Percentiles rank a stretch among this genome's conserved stretches.
Conservation (phyloP, 2,329 filamentous ascomycete genomes). For the Phaeoacremonium minimum region DNA sequence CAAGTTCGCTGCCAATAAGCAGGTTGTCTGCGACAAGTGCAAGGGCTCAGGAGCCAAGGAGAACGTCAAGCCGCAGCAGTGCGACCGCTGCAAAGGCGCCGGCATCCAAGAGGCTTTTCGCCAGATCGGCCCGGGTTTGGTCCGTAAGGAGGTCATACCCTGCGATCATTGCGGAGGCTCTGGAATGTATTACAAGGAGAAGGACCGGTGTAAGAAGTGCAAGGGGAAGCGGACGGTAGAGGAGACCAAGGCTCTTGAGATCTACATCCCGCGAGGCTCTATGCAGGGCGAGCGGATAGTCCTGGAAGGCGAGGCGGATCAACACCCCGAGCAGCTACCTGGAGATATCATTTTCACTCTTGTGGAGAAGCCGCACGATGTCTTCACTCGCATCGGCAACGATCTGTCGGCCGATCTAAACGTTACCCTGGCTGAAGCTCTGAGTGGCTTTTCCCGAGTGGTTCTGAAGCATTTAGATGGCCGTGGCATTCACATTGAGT, state of each 20-base stretch:
- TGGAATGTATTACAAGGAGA: slow-evolving; percentile 88
- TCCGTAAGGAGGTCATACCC: slow-evolving; percentile 72
- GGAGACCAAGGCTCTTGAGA: slow-evolving; percentile 90
- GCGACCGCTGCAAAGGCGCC: slow-evolving; percentile 77
- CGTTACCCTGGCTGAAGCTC: slow-evolving; percentile 76
- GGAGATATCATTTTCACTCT: slow-evolving; percentile 92
- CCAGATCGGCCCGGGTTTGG: slow-evolving; percentile 80
- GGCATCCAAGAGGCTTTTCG: slow-evolving; percentile 74
- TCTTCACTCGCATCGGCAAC: slow-evolving; percentile 77
- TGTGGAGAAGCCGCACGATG: slow-evolving; percentile 73
- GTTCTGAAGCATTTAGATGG: slow-evolving; percentile 92
- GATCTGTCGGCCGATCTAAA: slow-evolving; percentile 81
- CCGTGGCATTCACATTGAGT: slow-evolving; percentile 76
- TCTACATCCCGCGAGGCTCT: slow-evolving; percentile 89
- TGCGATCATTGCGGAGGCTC: slow-evolving; percentile 82
- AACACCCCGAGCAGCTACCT: slow-evolving; percentile 81
- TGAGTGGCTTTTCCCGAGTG: slow-evolving; percentile 85
- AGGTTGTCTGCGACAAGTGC: slow-evolving; percentile 81
- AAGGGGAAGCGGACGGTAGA: slow-evolving; percentile 85
- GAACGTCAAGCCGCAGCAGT: slow-evolving; percentile 78
- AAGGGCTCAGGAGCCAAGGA: slow-evolving; percentile 89
- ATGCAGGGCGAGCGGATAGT: slow-evolving; percentile 86
- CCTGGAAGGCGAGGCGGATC: slow-evolving; percentile 90
- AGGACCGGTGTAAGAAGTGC: slow-evolving; percentile 98
- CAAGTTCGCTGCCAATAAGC: slow-evolving; percentile 93